These are phyloP conservation scores for Trichothecium roseum DNA, from an alignment of 2,329 filamentous ascomycete genomes.

Conservation along the genomic window DNA sequence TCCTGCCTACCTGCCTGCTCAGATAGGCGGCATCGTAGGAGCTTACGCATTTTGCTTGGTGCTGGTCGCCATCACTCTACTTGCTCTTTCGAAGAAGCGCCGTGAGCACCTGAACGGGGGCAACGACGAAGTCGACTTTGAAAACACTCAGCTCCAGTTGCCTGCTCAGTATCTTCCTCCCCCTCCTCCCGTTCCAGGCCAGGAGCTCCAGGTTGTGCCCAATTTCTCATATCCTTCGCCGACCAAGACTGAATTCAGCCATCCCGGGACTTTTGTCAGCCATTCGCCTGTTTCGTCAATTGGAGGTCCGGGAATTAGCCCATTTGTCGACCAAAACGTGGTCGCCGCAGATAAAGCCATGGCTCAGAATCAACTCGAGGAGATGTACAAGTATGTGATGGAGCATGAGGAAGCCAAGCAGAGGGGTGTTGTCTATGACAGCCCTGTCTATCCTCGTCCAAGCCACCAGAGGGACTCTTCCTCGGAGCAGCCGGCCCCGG, in stretches of 20 bases:
- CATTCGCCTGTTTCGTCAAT: constrained; percentile 33
- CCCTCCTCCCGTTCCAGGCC: constrained; percentile 8
- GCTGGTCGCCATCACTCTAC: constrained; percentile 57
- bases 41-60: constrained; percentile 72
- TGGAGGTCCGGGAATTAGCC: constrained; percentile 47
- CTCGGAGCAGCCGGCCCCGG: constrained; percentile 15
- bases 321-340: constrained; percentile 66
- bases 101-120: constrained; percentile 40
- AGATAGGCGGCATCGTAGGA: constrained; percentile 75
- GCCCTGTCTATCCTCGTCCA: constrained; percentile 21
- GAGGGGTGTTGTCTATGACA: constrained; percentile 38
- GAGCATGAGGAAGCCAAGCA: constrained; percentile 68
- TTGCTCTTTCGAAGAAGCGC: constrained; percentile 47
- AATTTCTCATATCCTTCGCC: constrained; percentile 44
- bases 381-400: constrained; percentile 86
- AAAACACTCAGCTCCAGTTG: constrained; percentile 1
- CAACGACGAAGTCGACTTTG: constrained; percentile 39
- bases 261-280: constrained; percentile 9
- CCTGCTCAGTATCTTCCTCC: constrained; percentile 8
- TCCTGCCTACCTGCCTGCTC: constrained; percentile 58
- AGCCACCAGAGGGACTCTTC: constrained; percentile 5
- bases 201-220: constrained; percentile 22
- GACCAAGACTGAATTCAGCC: constrained; percentile 20
- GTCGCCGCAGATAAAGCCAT: constrained; percentile 64
- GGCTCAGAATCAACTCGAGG: constrained; percentile 75